Conservation (phyloP, 1,139 yeast genomes). For the Taphrina flavorubra region DNA sequence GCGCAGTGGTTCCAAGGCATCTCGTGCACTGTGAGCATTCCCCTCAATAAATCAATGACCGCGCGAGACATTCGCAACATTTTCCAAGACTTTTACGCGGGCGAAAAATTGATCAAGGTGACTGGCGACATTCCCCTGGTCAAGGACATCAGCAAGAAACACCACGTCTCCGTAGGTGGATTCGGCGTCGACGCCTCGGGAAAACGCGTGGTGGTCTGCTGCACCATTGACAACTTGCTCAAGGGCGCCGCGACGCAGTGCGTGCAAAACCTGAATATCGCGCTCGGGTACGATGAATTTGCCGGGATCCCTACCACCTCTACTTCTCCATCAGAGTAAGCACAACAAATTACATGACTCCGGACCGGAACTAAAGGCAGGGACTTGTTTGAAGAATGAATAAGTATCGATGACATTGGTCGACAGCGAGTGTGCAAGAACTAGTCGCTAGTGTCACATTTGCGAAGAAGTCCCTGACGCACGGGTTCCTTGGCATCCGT, state of each 20-base stretch:
- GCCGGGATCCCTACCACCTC: slow-evolving; percentile 76
- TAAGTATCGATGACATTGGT: too few relatives aligned
- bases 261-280: slow-evolving; percentile 89
- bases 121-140: slow-evolving; percentile 93
- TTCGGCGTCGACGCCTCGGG: slow-evolving; percentile 89
- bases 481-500: too few relatives aligned
- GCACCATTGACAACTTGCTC: slow-evolving; percentile 90
- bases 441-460: background rate
- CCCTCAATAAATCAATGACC: slow-evolving; percentile 74
- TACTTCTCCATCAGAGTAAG: slow-evolving; percentile 1
- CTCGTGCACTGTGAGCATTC: slow-evolving; percentile 87
- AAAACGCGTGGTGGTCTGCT: slow-evolving; percentile 89
- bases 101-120: slow-evolving; percentile 82
- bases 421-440: background rate
- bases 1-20: slow-evolving; percentile 99
- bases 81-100: slow-evolving; percentile 86
- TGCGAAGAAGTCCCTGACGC: too few relatives aligned
- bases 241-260: slow-evolving; percentile 99
- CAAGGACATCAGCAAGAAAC: slow-evolving; percentile 87
- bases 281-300: slow-evolving; percentile 87
- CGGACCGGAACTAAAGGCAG: background rate
- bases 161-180: slow-evolving; percentile 93
- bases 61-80: slow-evolving; percentile 82
- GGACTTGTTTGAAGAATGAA: background rate
- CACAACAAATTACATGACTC: too few relatives aligned